A percentile compares a stretch with the other conserved stretches of the same genome.
Evolutionary conservation across 768 basidiomycete genomes (phyloP).

Genomic region (Naganishia randhawae): DNA sequence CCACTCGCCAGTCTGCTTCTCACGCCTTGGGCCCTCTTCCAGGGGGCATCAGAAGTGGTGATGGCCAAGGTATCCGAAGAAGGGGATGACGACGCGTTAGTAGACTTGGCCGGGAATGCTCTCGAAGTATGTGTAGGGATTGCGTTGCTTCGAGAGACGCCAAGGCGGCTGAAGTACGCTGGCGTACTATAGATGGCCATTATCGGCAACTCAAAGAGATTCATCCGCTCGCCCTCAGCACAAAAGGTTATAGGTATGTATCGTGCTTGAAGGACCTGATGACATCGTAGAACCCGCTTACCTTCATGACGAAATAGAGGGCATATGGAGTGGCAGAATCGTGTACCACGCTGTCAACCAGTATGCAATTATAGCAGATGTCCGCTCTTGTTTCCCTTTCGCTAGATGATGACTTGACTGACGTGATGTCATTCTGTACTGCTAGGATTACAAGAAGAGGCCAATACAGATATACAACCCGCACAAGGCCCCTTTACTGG

Average conservation of each 20-base stretch:
- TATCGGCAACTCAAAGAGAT: constrained; percentile 75
- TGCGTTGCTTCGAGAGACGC: neutral
- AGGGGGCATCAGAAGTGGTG: constrained; percentile 47
- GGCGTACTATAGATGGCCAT: constrained; percentile 59
- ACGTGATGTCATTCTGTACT: constrained; percentile 17
- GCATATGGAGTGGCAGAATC: constrained; percentile 62
- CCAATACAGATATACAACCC: constrained; percentile 94
- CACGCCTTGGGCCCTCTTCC: constrained; percentile 49
- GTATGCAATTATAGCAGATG: constrained; percentile 85
- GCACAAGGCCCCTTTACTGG: constrained; percentile 84
- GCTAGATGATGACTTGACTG: neutral
- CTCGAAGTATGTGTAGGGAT: constrained; percentile 58
- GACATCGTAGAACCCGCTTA: constrained; percentile 67
- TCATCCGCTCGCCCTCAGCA: constrained; percentile 82
- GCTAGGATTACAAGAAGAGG: constrained; percentile 82
- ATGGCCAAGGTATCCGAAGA: constrained; percentile 44
- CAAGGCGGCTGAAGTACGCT: constrained; percentile 2
- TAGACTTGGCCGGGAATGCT: constrained; percentile 73
- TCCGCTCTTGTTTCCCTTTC: constrained; percentile 43
- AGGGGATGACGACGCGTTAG: constrained; percentile 40
- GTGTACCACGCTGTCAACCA: constrained; percentile 68
- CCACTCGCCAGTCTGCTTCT: constrained; percentile 47
- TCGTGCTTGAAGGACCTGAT: constrained; percentile 33
- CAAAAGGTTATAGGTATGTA: constrained; percentile 75
- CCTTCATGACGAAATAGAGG: constrained; percentile 35